Base-by-base conservation (phyloP, 1,284 basidiomycete genomes). In the Tilletia walkeri region DNA sequence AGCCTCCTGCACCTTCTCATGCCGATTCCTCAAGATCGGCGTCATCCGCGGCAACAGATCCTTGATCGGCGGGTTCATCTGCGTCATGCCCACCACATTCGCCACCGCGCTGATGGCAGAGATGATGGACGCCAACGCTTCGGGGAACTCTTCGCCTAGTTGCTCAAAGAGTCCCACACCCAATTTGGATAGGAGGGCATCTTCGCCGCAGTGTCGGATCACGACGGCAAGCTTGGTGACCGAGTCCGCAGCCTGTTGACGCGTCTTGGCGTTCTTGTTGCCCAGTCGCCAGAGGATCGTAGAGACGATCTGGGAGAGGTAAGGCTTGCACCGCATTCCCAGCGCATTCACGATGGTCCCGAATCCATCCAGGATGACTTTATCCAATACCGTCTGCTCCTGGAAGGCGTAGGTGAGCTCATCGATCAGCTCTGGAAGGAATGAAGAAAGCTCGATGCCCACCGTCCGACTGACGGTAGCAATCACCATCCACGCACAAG, bases 331-430 rank as follows among this genome's bases (percentile, higher is more conserved):
- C n/a, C 95, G 92, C 74, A 95, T 92, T 67, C 94, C 93, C 7
- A 99, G 89, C 12, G 95, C 94, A 74, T 95, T 95, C 76, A 99
- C 94, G 65, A 99, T 93, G 0, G 94, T 95, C 39, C 94, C 95
- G 75, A 99, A 98, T 34, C 96, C 95, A 75, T 99, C 95, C 70
- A 99, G 87, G 95, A 99, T 99, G 83, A 99, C 93, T 78, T 94
- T 92, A 84, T 99, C 96, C 84, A 99, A 96, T 2, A 94, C 91
- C 0, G 95, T 98, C 85, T 99, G 96, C 86, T 99, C 95, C 85
- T 99, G 95, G 91, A 99, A 99, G 5, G 96, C 91, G 83, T 95
- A 98, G 85, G 99, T 99, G 85, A 99, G 95, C 63, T 96, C 95
- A 81, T 99, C 96, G 45, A 99, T 92, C 14, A 99, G 89, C 70